Evolutionary conservation across 2,329 filamentous ascomycete genomes (phyloP).

Genomic region (Xylaria sp.): DNA sequence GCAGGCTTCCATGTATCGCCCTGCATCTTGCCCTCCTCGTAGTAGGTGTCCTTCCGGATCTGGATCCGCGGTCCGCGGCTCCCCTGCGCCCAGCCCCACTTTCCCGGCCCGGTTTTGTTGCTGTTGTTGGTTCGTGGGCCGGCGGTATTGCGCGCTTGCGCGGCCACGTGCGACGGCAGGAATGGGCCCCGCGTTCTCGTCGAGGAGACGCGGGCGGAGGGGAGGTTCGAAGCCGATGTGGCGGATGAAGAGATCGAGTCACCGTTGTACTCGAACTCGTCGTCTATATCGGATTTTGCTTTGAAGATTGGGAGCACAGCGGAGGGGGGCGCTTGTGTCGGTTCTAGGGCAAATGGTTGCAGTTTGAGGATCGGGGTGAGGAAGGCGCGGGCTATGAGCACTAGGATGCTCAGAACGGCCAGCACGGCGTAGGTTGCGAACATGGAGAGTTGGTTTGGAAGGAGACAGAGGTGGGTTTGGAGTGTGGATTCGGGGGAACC

Average conservation of each 20-base stretch:
- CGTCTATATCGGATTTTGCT: slow-evolving; percentile 47
- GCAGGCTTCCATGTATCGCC: slow-evolving; percentile 27
- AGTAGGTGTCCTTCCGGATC: slow-evolving; percentile 43
- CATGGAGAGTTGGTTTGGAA: slow-evolving; percentile 81
- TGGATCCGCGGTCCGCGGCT: slow-evolving; percentile 46
- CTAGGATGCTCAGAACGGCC: slow-evolving; percentile 46
- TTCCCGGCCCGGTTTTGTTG: slow-evolving; percentile 24
- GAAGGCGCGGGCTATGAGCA: slow-evolving; percentile 50
- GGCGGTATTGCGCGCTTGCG: slow-evolving; percentile 18
- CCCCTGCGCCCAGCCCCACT: slow-evolving; percentile 42
- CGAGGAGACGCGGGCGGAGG: slow-evolving; percentile 29
- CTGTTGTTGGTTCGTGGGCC: slow-evolving; percentile 15
- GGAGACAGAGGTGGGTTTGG: slow-evolving; percentile 83
- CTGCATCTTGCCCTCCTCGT: slow-evolving; percentile 34
- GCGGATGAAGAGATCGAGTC: slow-evolving; percentile 29
- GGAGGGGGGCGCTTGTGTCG: slow-evolving; percentile 28
- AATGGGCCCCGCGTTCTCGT: slow-evolving; percentile 27
- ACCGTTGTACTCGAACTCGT: slow-evolving; percentile 26
- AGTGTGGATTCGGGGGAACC: slow-evolving; percentile 53
- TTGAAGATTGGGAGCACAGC: slow-evolving; percentile 46
- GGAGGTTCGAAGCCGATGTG: slow-evolving; percentile 34
- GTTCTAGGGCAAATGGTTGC: slow-evolving; percentile 48
- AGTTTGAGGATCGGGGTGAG: slow-evolving; percentile 52
- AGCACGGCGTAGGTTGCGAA: slow-evolving; percentile 73
- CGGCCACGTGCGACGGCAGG: slow-evolving; percentile 19